phyloP scores from a whole-genome alignment of 495 filamentous ascomycete species.

The Penicillium manginii region DNA sequence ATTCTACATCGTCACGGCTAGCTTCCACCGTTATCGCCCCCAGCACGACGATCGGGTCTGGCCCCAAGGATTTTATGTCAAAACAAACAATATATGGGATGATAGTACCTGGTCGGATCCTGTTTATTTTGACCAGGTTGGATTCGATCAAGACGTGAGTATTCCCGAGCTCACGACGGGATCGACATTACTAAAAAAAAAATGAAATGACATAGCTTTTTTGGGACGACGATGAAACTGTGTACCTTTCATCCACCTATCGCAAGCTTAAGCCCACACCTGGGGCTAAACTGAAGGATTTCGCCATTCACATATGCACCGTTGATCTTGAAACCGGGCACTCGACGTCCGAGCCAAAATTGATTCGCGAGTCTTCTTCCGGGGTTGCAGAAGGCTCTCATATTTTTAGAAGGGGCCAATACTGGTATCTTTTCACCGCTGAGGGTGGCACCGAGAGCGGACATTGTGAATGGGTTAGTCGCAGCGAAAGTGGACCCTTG shows the following conservation, averaged over 20 bases:
- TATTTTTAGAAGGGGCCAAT: conserved; percentile 64
- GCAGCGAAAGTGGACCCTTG: conserved; percentile 43
- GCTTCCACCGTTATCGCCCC: conserved; percentile 46
- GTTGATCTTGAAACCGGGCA: conserved; percentile 41
- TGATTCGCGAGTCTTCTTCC: conserved; percentile 59
- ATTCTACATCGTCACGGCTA: conserved; percentile 48
- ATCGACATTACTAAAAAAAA: neutral
- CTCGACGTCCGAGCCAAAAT: conserved; percentile 39
- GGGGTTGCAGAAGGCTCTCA: conserved; percentile 66
- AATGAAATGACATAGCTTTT: conserved; percentile 34
- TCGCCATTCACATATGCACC: conserved; percentile 44
- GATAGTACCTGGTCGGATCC: conserved; percentile 51
- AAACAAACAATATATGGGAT: conserved; percentile 52
- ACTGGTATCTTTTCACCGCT: conserved; percentile 70
- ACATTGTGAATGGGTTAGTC: conserved; percentile 53
- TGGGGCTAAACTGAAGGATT: conserved; percentile 35
- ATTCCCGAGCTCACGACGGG: neutral
- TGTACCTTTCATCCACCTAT: conserved; percentile 44
- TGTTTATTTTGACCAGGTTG: conserved; percentile 52
- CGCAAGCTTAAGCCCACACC: conserved; percentile 36
- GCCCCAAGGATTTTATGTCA: conserved; percentile 53
- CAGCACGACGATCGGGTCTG: conserved; percentile 48
- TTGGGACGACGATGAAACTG: conserved; percentile 45
- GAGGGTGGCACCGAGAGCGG: conserved; percentile 66
- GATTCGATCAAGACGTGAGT: conserved; percentile 52